phyloP scores from a whole-genome alignment of 192 early-diverging fungal genomes.

The Gryganskiella cystojenkinii region DNA sequence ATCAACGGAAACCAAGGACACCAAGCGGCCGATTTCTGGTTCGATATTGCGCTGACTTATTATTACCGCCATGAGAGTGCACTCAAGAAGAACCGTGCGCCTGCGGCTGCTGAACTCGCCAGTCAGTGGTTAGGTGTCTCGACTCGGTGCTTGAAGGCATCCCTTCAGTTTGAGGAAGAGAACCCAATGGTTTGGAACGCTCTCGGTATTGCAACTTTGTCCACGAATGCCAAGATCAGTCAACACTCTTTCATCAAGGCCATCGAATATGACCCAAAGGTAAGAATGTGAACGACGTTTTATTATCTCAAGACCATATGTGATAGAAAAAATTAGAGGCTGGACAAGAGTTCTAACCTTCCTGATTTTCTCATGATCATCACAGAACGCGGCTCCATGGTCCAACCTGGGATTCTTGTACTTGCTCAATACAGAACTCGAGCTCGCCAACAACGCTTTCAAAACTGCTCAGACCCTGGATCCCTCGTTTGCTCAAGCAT shows the following conservation, averaged over 20 bases:
- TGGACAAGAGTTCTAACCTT: not conserved
- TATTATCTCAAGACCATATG: constrained; percentile 1
- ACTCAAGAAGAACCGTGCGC: constrained; percentile 7
- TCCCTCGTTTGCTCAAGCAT: constrained; percentile 79
- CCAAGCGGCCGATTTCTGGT: constrained; percentile 57
- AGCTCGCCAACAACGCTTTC: constrained; percentile 82
- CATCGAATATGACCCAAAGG: constrained; percentile 73
- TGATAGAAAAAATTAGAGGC: too few species aligned
- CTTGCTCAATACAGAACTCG: constrained; percentile 73
- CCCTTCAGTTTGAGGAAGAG: constrained; percentile 69
- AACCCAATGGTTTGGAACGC: constrained; percentile 75
- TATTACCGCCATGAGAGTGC: constrained; percentile 51
- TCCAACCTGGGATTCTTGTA: constrained; percentile 87
- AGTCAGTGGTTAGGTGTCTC: constrained; percentile 40
- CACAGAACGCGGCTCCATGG: constrained; percentile 74
- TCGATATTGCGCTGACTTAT: constrained; percentile 63
- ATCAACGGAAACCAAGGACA: constrained; percentile 54
- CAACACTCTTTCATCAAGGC: constrained; percentile 91
- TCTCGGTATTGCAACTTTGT: constrained; percentile 71
- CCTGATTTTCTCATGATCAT: not conserved
- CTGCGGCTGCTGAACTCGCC: not conserved
- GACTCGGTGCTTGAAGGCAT: constrained; percentile 64
- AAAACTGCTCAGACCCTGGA: constrained; percentile 75
- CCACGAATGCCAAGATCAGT: constrained; percentile 62
- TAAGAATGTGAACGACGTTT: constrained; percentile 26